Conservation (phyloP, 495 filamentous ascomycete species). For the Articulospora tetracladia region DNA sequence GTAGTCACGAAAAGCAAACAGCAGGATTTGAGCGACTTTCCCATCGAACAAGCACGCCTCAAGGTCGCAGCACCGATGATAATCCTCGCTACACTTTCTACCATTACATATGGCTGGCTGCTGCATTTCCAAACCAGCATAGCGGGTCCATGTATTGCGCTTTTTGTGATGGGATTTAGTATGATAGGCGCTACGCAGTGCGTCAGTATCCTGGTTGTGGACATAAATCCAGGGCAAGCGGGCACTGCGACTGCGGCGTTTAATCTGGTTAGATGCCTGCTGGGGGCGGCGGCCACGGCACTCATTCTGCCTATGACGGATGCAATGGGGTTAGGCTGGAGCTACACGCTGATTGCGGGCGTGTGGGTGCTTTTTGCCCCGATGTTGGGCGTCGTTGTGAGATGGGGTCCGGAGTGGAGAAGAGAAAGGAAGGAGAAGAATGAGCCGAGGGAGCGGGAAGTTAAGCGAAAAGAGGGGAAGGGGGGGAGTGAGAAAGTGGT, state of each 20-base stretch:
- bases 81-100: constrained; percentile 30
- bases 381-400: constrained; percentile 40
- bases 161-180: constrained; percentile 48
- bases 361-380: constrained; percentile 52
- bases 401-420: constrained; percentile 37
- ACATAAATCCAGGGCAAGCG: constrained; percentile 58
- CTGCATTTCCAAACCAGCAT: constrained; percentile 38
- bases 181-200: constrained; percentile 47
- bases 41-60: constrained; percentile 61
- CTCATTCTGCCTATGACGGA: constrained; percentile 62
- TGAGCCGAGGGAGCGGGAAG: constrained; percentile 7
- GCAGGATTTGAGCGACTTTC: constrained; percentile 52
- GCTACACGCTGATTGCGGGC: constrained; percentile 60
- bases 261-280: constrained; percentile 63
- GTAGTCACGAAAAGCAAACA: constrained; percentile 40
- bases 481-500: constrained; percentile 9
- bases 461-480: constrained; percentile 14
- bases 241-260: constrained; percentile 66
- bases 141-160: constrained; percentile 46
- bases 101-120: constrained; percentile 57
- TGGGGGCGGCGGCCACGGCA: constrained; percentile 65
- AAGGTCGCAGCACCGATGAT: constrained; percentile 50
- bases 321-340: constrained; percentile 64
- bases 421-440: constrained; percentile 19
- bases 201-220: constrained; percentile 55